Base-by-base conservation (phyloP, 2,329 filamentous ascomycete species). In the Venturia effusa region DNA sequence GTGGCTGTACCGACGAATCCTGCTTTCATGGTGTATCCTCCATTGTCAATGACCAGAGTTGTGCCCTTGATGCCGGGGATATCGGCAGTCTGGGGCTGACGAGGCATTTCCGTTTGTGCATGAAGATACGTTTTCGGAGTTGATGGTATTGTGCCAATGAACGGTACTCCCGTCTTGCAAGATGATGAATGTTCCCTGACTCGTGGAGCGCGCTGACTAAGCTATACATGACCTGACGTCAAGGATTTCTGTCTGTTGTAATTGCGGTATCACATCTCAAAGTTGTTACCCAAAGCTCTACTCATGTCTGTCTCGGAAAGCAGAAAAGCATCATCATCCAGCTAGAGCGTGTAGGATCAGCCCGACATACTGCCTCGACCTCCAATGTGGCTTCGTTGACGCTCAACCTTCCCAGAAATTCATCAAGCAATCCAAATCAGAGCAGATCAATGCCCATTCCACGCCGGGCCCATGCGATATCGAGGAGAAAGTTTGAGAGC, bases 21-120 rank as follows among this genome's bases (percentile, higher is more conserved):
- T 19, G 92, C 92, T 78, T 99, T 99, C 74, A 99, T 84, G 7
- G 87, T 92, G 76, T 90, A 88, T 54, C 88, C 92, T 73, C 94
- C 94, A 78, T 97, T 97, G 78, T 99, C 94, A 71, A 99, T 81
- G 57, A 99, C 83, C 63, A 99, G 86, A 0, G 92, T 96, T 54
- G 62, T 64, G 43, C 64, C 62, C 39, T 64, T 63, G 48, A 64
- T 45, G 37, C 45, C 43, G 27, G 30, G n/a, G 27, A 32, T 41
- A 24, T 41, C 40, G n/a, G 40, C 59, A 60, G 59, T 40, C 59
- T 60, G 34, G n/a, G 59, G 17, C 40, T 60, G 59, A 27, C 59
- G 37, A 40, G 59, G 59, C 59, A 60, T 60, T 1, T 27, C 59
- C 3, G 59, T 27, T 17, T 41, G 24, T 30, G 59, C 59, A 60